Percentiles rank a stretch among this genome's conserved stretches.
These are phyloP conservation scores for Cutaneotrichosporon arboriforme DNA, from an alignment of 1,284 basidiomycete species.

Conservation along the genomic window DNA sequence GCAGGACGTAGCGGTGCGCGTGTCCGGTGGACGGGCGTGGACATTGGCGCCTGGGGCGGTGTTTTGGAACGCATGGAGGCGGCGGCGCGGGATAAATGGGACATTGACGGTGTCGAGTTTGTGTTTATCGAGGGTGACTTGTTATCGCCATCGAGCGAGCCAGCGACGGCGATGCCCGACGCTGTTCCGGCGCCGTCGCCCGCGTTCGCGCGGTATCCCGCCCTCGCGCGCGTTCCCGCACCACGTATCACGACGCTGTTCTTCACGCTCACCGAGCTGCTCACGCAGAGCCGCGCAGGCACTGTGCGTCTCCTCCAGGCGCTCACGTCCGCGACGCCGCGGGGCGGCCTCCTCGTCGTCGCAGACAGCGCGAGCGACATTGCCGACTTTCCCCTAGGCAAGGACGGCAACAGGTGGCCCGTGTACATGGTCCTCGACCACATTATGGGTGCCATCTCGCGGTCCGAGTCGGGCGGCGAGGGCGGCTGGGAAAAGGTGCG, in stretches of 20 bases:
- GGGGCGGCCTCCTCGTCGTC: conserved; percentile 47
- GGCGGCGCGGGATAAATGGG: conserved; percentile 27
- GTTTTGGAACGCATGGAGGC: conserved; percentile 29
- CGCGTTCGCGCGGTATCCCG: background rate
- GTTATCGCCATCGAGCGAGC: conserved; percentile 14
- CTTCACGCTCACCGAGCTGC: conserved; percentile 50
- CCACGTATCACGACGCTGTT: conserved; percentile 46
- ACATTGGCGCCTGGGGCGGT: conserved; percentile 42
- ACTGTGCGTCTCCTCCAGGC: conserved; percentile 44
- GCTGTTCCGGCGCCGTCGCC: background rate
- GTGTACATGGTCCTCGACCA: conserved; percentile 40
- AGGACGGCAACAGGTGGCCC: conserved; percentile 38
- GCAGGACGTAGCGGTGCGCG: conserved; percentile 13
- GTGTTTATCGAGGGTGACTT: conserved; percentile 37
- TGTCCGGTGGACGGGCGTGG: conserved; percentile 32
- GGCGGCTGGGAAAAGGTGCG: conserved; percentile 38
- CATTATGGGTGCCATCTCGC: conserved; percentile 20
- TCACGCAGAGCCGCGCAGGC: conserved; percentile 43
- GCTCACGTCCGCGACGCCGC: conserved; percentile 35
- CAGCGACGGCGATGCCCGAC: background rate
- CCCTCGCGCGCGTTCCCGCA: background rate
- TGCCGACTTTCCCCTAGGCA: conserved; percentile 37
- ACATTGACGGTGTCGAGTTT: conserved; percentile 18
- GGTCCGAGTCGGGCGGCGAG: background rate
- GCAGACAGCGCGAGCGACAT: conserved; percentile 47